phyloP scores from a whole-genome alignment of 208 protist genomes.

The Leptomonas seymouri region DNA sequence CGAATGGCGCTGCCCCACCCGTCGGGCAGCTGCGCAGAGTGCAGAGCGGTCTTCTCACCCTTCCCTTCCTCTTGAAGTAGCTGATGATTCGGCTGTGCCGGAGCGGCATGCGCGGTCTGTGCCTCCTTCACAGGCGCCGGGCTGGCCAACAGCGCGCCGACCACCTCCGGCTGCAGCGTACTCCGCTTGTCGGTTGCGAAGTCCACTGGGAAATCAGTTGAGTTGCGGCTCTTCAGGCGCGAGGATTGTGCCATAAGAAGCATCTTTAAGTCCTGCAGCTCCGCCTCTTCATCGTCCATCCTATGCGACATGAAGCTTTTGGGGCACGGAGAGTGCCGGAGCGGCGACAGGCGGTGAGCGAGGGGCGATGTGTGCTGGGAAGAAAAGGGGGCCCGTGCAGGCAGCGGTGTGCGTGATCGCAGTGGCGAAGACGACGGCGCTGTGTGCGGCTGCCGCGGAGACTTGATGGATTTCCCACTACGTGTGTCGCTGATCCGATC shows the following conservation, averaged over 20 bases:
- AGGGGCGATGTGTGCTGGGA: not conserved
- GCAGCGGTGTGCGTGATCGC: not conserved
- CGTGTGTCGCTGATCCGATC: not conserved
- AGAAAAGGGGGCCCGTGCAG: not conserved
- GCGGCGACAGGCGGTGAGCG: not conserved
- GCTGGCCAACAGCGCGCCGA: conserved; percentile 1
- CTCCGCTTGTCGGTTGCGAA: not conserved
- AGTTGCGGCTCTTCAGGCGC: conserved; percentile 36
- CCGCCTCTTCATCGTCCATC: conserved; percentile 27
- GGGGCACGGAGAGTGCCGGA: not conserved
- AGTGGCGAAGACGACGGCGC: not conserved
- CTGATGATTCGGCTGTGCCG: conserved; percentile 10
- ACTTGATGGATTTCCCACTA: not conserved
- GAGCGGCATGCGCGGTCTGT: too few relatives aligned
- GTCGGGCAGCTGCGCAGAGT: not conserved
- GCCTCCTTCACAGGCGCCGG: not conserved
- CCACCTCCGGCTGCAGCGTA: conserved; percentile 18
- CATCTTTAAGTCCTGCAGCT: conserved; percentile 53
- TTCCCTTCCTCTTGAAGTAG: not conserved
- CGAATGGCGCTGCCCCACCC: conserved; percentile 20
- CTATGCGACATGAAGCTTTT: not conserved
- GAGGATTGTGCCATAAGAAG: conserved; percentile 58
- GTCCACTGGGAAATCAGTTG: not conserved
- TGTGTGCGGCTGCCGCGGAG: not conserved
- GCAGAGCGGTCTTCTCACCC: not conserved